Base-by-base conservation (phyloP, 73 alveolate genomes). In the Paramecium tetraurelia region DNA sequence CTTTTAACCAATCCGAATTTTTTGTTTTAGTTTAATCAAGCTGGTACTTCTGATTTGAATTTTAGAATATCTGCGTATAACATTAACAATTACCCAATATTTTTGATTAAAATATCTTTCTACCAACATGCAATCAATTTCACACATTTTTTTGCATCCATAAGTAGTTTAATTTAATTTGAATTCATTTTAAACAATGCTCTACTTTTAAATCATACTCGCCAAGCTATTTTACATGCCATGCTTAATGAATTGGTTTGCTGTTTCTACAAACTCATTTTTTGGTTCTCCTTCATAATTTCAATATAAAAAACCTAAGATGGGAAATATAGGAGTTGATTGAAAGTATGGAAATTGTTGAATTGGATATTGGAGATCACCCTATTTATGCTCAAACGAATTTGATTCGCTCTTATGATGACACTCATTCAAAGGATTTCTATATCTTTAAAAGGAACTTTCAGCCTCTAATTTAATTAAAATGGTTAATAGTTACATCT, bases 381-480 rank as follows among this genome's bases (percentile, higher is more conserved):
- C 58, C 40, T 72, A 36, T 63, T 63, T 63, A 16, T 72, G 59
- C 27, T 72, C 86, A 38, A 72, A 72, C 18, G 86, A 72, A 72
- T 72, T 72, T 12, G 86, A 72, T 72, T 72, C 86, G 38, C 86
- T 72, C 46, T 72, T 72, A 72, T 72, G 57, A 16, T 40, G 86
- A 72, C 36, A 27, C 9, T 80, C 90, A 80, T 80, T 80, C 48
- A 80, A 48, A 18, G 90, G 90, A 80, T 80, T 80, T 48, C 90
- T 21, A 80, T 80, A 80, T 80, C 90, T 44, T 46, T 80, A 43
- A 80, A 80, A 80, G n/a, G 90, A 80, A 50, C 90, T 80, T 18
- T 80, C 90, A 80, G 46, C 57, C 27, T 80, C 90, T 80, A 80
- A 80, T 75, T 14, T 33, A 14, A 44, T 8, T 80, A 38, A 80